Evolutionary conservation across 2,329 filamentous ascomycete genomes (phyloP).

Genomic region (Cryoendolithus antarcticus): DNA sequence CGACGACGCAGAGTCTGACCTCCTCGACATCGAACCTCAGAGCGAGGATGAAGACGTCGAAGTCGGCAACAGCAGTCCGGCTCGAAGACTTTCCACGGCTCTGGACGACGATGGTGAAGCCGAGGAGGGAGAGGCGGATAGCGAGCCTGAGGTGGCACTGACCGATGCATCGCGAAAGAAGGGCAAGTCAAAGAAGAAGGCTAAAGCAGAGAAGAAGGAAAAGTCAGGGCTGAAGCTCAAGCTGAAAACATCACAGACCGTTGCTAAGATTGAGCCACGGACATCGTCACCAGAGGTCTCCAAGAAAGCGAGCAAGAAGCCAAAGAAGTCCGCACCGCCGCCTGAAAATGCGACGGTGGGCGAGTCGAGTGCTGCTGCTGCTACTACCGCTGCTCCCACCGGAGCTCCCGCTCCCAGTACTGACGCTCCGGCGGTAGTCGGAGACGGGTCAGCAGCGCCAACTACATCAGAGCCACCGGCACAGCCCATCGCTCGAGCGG

Average conservation of each 20-base stretch:
- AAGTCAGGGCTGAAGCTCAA: conserved; percentile 1
- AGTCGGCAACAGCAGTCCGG: conserved; percentile 7
- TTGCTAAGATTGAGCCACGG: no score
- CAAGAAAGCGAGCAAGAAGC: no score
- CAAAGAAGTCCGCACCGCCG: no score
- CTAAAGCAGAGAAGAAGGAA: conserved; percentile 7
- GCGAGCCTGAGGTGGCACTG: conserved; percentile 5
- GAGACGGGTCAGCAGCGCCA: no score
- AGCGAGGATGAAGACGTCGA: conserved; percentile 5
- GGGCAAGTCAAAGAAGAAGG: conserved; percentile 16
- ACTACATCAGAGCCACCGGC: conserved; percentile 1
- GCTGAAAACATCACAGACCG: conserved; percentile 2
- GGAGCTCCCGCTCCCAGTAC: no score
- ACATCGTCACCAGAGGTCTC: no score
- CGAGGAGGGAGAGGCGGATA: conserved; percentile 4
- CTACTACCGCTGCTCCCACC: no score
- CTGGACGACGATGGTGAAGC: conserved; percentile 35
- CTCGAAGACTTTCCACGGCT: conserved; percentile 29
- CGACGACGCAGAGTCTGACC: conserved; percentile 23
- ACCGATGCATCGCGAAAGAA: conserved; percentile 13
- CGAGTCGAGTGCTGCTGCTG: no score
- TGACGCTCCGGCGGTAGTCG: no score
- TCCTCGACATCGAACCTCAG: conserved; percentile 1
- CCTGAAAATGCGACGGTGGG: no score
- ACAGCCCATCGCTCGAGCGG: conserved; percentile 4